These are phyloP conservation scores for Dioszegia aurantiaca DNA, from an alignment of 768 basidiomycete species.

Conservation along the genomic window DNA sequence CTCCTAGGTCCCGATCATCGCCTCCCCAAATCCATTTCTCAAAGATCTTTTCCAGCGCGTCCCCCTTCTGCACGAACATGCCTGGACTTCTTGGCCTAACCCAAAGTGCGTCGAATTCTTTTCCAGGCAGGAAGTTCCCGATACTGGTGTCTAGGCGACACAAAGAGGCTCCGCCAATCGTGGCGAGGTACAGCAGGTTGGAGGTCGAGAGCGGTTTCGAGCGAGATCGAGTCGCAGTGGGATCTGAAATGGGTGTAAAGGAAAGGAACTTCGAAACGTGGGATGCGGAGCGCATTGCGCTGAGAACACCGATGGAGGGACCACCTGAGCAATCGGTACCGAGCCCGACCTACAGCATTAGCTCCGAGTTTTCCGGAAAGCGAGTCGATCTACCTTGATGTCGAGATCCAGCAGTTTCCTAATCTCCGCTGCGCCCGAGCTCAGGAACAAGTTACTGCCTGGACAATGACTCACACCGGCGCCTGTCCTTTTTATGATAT, in stretches of 20 bases:
- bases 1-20: conserved; percentile 63
- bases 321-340: conserved; percentile 89
- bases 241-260: conserved; percentile 28
- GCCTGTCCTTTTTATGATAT: conserved; percentile 62
- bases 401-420: conserved; percentile 76
- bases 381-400: conserved; percentile 64
- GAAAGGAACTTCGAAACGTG: conserved; percentile 73
- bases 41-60: conserved; percentile 60
- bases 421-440: conserved; percentile 77
- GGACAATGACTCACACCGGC: conserved; percentile 91
- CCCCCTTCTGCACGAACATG: conserved; percentile 42
- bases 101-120: conserved; percentile 84
- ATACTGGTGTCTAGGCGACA: conserved; percentile 66
- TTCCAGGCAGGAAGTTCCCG: conserved; percentile 75
- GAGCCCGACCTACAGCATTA: conserved; percentile 69
- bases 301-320: conserved; percentile 72
- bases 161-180: conserved; percentile 82
- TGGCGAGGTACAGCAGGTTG: conserved; percentile 83
- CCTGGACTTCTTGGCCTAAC: conserved; percentile 58
- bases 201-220: conserved; percentile 65
- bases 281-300: conserved; percentile 63
- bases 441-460: conserved; percentile 85
- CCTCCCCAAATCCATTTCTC: conserved; percentile 84
- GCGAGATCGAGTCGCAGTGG: background rate
- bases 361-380: background rate